Percentiles rank a stretch among this genome's conserved stretches.
These are phyloP conservation scores for Ascoidea rubescens DNA, from an alignment of 805 yeast genomes.

Conservation along the genomic window DNA sequence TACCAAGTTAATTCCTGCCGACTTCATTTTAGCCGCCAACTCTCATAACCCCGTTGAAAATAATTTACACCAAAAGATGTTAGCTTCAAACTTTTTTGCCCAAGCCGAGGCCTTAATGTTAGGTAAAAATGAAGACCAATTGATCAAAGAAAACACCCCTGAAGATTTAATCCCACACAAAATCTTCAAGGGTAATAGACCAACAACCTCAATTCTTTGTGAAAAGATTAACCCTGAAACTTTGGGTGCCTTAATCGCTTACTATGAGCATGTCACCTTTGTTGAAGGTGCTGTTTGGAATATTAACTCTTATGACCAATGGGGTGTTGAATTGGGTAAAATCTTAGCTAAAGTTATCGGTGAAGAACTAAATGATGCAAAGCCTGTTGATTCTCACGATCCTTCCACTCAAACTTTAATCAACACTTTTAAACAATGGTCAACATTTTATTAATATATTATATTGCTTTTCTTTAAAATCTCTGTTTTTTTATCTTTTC, in stretches of 20 bases:
- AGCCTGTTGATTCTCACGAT: constrained; percentile 59
- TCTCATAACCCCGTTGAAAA: constrained; percentile 94
- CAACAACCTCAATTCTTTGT: constrained; percentile 92
- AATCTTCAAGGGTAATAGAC: constrained; percentile 95
- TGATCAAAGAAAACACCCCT: constrained; percentile 78
- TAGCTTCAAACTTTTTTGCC: constrained; percentile 98
- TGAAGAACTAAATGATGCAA: constrained; percentile 60
- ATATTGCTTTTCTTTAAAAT: no score
- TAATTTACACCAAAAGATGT: constrained; percentile 92
- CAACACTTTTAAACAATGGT: constrained; percentile 90
- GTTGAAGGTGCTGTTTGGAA: constrained; percentile 99
- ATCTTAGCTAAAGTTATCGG: constrained; percentile 93
- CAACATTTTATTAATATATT: no score
- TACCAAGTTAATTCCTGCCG: constrained; percentile 92
- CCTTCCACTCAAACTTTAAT: constrained; percentile 85
- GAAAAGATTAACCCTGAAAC: constrained; percentile 95
- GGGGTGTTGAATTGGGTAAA: constrained; percentile 99
- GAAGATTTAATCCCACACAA: constrained; percentile 88
- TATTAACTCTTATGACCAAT: constrained; percentile 98
- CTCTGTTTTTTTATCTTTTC: no score
- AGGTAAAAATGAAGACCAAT: constrained; percentile 79
- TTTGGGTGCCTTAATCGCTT: constrained; percentile 90
- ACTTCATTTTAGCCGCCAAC: constrained; percentile 92
- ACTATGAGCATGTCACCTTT: constrained; percentile 94
- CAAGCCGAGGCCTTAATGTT: constrained; percentile 97